Evolutionary conservation across 2,329 filamentous ascomycete genomes (phyloP), one percentile per base, ranked within the genome.

Genomic region (Xylaria digitata): DNA sequence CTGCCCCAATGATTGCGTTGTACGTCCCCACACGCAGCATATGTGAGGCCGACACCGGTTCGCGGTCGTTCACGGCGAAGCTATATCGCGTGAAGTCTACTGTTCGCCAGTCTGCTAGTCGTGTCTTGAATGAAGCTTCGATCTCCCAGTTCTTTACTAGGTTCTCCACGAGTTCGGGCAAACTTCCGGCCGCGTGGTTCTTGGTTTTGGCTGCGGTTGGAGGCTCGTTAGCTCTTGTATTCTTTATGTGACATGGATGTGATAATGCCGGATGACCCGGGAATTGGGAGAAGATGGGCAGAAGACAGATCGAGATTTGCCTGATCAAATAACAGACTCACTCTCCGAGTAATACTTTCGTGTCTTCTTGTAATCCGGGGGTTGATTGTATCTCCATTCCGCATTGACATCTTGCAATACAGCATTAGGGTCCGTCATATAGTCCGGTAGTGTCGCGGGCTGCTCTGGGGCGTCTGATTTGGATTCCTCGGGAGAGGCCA

Each of bases 71-170:
- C 77, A 91, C 85, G 30, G 87, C 83, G 73, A 91, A 90, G 2
- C 80, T 83, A 80, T 91, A 91, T 34, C 83, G 84, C 6, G 80
- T 75, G 3, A 79, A 81, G 75, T 90, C 87, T 71, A 91, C 83
- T 1, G 89, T 91, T 52, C 89, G 84, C 89, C 89, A 91, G 77
- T 91, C 87, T 2, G 79, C 72, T 9, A 90, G 81, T 17, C 82
- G 73, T 7, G 84, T 83, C 79, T 91, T 91, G 84, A 89, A 90
- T 0, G 87, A 90, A 0, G 89, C 89, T 76, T 91, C 89, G 58
- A 91, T 85, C 77, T 91, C 89, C 89, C 89, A 91, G 76, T 91
- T 91, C 80, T 91, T 91, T 74, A 91, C 89, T 1, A 91, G 84
- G 74, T 91, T 91, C 76, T 91, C 85, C 45, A 91, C 88, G 4